Conservation (phyloP, 2,329 filamentous ascomycete species). For the Pseudogymnoascus verrucosus region DNA sequence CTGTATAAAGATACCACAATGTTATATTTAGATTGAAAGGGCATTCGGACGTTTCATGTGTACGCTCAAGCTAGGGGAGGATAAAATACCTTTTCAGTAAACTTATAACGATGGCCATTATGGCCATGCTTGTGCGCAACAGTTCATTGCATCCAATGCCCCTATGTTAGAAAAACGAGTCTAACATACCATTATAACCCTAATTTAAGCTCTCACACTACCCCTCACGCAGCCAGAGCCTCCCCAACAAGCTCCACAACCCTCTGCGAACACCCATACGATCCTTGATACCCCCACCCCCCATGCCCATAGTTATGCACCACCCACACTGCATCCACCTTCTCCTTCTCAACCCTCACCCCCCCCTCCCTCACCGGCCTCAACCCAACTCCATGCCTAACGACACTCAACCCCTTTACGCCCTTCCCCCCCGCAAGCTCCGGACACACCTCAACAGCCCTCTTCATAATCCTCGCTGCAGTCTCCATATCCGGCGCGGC, state of each 20-base stretch:
- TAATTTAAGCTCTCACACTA: neutral
- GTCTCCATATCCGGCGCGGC: conserved; percentile 53
- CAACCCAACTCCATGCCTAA: conserved; percentile 60
- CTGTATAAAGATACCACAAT: neutral
- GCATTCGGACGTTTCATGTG: no score
- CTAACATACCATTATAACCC: neutral
- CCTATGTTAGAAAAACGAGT: neutral
- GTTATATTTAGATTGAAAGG: no score
- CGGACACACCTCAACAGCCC: conserved; percentile 49
- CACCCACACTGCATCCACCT: conserved; percentile 44
- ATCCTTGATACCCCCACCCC: conserved; percentile 54
- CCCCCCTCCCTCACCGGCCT: conserved; percentile 54
- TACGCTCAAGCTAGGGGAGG: no score
- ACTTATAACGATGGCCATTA: no score
- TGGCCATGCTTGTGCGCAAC: no score
- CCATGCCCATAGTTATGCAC: conserved; percentile 57
- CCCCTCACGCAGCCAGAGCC: conserved; percentile 15
- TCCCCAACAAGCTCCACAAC: conserved; percentile 60
- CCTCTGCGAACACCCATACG: conserved; percentile 62
- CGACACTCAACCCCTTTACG: conserved; percentile 54
- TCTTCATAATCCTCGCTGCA: conserved; percentile 59
- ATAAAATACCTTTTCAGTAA: no score
- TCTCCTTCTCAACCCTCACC: conserved; percentile 55
- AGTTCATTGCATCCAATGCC: neutral
- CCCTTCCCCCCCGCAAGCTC: conserved; percentile 47